These are phyloP conservation scores for Trametes hirsuta DNA, from an alignment of 1,284 basidiomycete species.

Conservation along the genomic window DNA sequence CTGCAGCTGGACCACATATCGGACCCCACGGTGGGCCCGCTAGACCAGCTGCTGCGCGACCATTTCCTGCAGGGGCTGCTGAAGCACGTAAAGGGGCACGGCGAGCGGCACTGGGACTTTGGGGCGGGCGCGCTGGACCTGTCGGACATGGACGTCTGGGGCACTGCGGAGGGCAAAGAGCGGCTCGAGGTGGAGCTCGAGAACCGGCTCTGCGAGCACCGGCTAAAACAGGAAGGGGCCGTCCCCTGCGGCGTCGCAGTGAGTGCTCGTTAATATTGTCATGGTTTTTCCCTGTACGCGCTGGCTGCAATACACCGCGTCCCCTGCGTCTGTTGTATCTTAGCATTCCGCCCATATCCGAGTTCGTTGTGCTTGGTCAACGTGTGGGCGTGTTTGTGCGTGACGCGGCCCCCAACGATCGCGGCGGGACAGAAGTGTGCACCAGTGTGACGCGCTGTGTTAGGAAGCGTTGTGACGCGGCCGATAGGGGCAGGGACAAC, in stretches of 20 bases:
- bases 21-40: conserved; percentile 27
- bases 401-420: no score
- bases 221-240: conserved; percentile 1
- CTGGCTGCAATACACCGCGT: background rate
- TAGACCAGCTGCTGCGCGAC: conserved; percentile 30
- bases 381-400: background rate
- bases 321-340: no score
- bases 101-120: conserved; percentile 26
- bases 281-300: background rate
- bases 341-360: no score
- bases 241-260: background rate
- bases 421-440: no score
- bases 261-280: background rate
- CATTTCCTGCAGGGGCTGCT: conserved; percentile 31
- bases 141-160: conserved; percentile 25
- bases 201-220: conserved; percentile 19
- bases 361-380: background rate
- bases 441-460: no score
- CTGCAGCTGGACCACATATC: conserved; percentile 30
- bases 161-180: conserved; percentile 23
- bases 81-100: conserved; percentile 28
- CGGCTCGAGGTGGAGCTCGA: conserved; percentile 26
- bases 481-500: no score
- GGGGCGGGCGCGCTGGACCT: conserved; percentile 19
- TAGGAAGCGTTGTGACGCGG: no score